Evolutionary conservation across 2,329 filamentous ascomycete genomes (phyloP), one percentile per base, ranked within the genome.

Genomic region (Diplodia intermedia): DNA sequence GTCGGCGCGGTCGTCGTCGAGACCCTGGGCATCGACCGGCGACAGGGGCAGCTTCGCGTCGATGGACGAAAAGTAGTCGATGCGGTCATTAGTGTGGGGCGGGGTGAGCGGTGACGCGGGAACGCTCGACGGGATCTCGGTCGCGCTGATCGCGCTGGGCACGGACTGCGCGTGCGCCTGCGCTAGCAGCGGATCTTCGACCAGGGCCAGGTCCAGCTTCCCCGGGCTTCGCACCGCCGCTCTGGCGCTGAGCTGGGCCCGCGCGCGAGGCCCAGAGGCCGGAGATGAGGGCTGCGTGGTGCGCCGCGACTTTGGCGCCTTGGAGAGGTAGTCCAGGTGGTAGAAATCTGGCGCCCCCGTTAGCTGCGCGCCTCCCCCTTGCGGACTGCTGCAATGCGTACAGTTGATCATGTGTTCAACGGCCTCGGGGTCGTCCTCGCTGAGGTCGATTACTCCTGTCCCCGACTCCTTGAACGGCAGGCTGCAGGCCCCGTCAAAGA

Each of bases 401-500:
- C 78, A 81, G 69, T 80, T 72, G 12, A 81, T 73, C 78, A 81
- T 80, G 70, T 80, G 75, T 56, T 79, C 78, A 14, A 80, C 78
- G 29, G 79, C 78, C 67, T 80, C 76, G 29, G 76, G 71, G 66
- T 81, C 79, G 68, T 81, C 79, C 69, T 80, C 78, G 40, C 74
- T 78, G 6, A 81, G 73, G 69, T 81, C 77, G 66, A 81, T 77
- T 29, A 77, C 71, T 33, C 78, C 77, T 36, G 77, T 76, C 52
- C 77, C 69, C 57, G 78, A 72, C 69, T 81, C 79, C 55, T 70
- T 71, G 70, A 80, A 80, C 29, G 76, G 73, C 65, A 75, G 75
- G 69, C 78, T 75, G 70, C 79, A 79, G 38, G 79, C 77, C 49
- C 79, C 80, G 52, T 78, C 77, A 70, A 83, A 82, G 74, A 85